Conservation (phyloP, 805 yeast genomes). For the Teunomyces panamensis region DNA sequence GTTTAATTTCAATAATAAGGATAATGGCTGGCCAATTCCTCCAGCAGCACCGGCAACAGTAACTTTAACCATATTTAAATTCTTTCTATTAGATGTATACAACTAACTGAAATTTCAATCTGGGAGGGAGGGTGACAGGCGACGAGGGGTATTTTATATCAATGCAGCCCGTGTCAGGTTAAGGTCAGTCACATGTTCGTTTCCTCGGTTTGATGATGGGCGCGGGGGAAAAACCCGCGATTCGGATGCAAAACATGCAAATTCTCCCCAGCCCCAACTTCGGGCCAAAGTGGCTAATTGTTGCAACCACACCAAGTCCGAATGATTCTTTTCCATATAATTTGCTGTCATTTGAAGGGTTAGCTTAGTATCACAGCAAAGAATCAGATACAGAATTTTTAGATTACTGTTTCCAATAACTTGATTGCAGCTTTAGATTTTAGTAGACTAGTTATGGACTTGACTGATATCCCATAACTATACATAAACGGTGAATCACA, state of each 20-base stretch:
- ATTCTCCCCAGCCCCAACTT: neutral
- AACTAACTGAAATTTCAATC: no score
- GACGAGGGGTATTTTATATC: neutral
- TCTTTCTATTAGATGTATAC: neutral
- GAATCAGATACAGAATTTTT: no score
- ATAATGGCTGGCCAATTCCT: slow-evolving; percentile 48
- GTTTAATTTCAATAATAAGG: slow-evolving; percentile 41
- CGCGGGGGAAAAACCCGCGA: slow-evolving; percentile 3
- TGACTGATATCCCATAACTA: no score
- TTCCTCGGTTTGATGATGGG: slow-evolving; percentile 2
- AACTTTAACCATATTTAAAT: slow-evolving; percentile 38
- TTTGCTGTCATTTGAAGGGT: no score
- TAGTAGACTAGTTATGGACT: no score
- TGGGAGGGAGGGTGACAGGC: neutral
- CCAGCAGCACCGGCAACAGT: slow-evolving; percentile 51
- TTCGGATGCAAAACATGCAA: neutral
- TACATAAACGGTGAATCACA: no score
- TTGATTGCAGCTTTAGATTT: no score
- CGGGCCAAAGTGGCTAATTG: neutral
- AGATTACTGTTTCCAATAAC: no score
- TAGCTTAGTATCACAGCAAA: no score
- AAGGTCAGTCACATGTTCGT: slow-evolving; percentile 3
- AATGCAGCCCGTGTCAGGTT: neutral
- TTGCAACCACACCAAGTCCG: no score
- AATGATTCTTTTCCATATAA: no score